Evolutionary conservation across 2,329 filamentous ascomycete species (phyloP).

Genomic region (Raffaelea ambrosiae): DNA sequence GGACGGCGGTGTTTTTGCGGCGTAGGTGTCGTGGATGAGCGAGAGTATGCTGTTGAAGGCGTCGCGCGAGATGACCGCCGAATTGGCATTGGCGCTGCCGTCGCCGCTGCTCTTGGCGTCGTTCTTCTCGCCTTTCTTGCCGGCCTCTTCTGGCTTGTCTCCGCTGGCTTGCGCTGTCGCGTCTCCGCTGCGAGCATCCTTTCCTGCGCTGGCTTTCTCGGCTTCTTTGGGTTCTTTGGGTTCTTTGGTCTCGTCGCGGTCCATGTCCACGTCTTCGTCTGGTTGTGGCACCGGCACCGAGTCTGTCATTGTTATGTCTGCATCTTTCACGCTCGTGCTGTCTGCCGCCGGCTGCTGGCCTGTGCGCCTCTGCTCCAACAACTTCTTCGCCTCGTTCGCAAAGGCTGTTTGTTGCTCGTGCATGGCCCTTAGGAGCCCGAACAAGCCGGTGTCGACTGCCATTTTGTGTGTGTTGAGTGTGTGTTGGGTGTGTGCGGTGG

Average conservation of each 20-base stretch:
- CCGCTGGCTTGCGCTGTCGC: not conserved
- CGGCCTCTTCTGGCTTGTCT: not conserved
- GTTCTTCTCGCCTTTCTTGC: not conserved
- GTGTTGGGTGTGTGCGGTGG: too few relatives aligned
- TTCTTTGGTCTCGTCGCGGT: not conserved
- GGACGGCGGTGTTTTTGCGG: slow-evolving; percentile 15
- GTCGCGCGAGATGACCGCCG: slow-evolving; percentile 30
- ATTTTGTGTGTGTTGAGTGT: not conserved
- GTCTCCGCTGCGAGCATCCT: too few relatives aligned
- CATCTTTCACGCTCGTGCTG: too few relatives aligned
- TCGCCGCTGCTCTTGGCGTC: not conserved
- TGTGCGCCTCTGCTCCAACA: slow-evolving; percentile 1
- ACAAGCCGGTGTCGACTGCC: slow-evolving; percentile 6
- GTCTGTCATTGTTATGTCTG: too few relatives aligned
- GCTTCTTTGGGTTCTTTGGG: not conserved
- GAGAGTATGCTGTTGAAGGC: slow-evolving; percentile 41
- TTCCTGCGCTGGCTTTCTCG: not conserved
- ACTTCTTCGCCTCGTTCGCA: not conserved
- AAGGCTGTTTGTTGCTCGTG: slow-evolving; percentile 8
- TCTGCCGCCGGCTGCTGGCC: too few relatives aligned
- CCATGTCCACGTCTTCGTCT: not conserved
- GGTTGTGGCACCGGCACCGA: too few relatives aligned
- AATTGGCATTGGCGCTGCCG: not conserved
- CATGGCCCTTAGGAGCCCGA: slow-evolving; percentile 7
- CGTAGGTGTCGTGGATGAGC: slow-evolving; percentile 32